Percentiles rank a stretch among this genome's conserved stretches.
phyloP scores from a whole-genome alignment of 2,329 filamentous ascomycete genomes.

The Penicillium paneum region DNA sequence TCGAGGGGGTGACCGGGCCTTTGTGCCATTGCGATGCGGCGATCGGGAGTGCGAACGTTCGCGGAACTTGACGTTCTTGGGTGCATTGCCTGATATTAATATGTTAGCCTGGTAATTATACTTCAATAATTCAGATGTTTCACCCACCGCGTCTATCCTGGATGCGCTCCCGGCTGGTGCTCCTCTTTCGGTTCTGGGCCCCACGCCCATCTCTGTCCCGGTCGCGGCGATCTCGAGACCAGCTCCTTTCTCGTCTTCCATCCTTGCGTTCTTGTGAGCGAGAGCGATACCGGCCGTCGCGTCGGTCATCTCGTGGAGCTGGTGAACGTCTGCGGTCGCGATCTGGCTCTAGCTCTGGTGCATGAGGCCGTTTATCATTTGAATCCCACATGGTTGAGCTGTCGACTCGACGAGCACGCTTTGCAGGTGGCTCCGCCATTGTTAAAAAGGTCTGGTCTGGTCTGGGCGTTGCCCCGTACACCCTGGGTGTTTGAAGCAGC shows the following conservation, averaged over 20 bases:
- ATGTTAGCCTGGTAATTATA: neutral
- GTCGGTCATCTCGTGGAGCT: constrained; percentile 38
- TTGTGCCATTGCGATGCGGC: constrained; percentile 36
- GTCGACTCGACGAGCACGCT: constrained; percentile 53
- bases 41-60: constrained; percentile 37
- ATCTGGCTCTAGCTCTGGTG: constrained; percentile 31
- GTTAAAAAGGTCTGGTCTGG: constrained; percentile 13
- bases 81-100: constrained; percentile 23
- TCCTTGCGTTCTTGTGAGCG: constrained; percentile 40
- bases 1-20: constrained; percentile 36
- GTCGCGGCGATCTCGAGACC: constrained; percentile 43
- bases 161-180: constrained; percentile 39
- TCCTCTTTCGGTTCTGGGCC: constrained; percentile 41
- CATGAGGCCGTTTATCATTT: constrained; percentile 32
- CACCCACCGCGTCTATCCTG: constrained; percentile 40
- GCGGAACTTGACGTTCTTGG: constrained; percentile 35
- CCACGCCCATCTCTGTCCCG: constrained; percentile 38
- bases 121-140: neutral
- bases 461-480: constrained; percentile 10
- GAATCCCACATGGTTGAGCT: constrained; percentile 61
- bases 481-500: constrained; percentile 1
- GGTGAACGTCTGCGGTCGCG: constrained; percentile 39
- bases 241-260: constrained; percentile 43
- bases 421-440: constrained; percentile 55
- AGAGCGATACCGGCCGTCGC: constrained; percentile 40